Base-by-base conservation (phyloP, 176 grass and related monocot genomes). In the Musa itinerans region DNA sequence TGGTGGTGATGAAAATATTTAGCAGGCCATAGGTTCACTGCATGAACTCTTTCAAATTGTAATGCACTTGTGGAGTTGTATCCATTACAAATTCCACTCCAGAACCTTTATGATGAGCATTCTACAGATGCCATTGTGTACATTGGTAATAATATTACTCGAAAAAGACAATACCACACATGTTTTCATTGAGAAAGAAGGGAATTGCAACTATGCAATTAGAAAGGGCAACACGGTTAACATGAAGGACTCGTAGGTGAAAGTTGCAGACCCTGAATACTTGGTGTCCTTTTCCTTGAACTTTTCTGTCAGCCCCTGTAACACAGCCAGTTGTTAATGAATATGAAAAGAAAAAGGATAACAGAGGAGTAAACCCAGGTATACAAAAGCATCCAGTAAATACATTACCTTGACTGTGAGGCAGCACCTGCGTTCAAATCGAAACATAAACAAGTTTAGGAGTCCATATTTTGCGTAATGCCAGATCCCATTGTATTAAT, bases 251-350 rank as follows among this genome's bases (percentile, higher is more conserved):
- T 97, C 90, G 2, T 97, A 97, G 13, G 81, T 88, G 24, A 97
- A 97, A 79, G 85, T 90, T 1, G 93, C 87, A 61, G 90, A 97
- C 0, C 93, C 93, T 2, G 93, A 85, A 68, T 68, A 90, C 0
- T 54, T 59, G 27, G 77, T 85, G 62, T 92, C 93, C 65, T 92
- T 96, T 48, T 96, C 93, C 81, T 96, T 96, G 74, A 96, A 96
- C 77, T 98, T 98, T 65, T 98, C 94, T 3, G 94, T 98, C 82
- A 98, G 89, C 17, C 94, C 94, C 94, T 98, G 90, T 57, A 58
- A 76, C 34, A 71, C 34, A 6, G 34, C 34, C 50, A 76, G 50
- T 59, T 76, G n/a, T 16, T 65, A 75, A 77, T 20, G 77, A 67
- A 64, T 66, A 20, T 80, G 13, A 13, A 12, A 11, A 16, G 65